Evolutionary conservation across 805 yeast genomes (phyloP).

Genomic region (Teunomyces barrocoloradensis): DNA sequence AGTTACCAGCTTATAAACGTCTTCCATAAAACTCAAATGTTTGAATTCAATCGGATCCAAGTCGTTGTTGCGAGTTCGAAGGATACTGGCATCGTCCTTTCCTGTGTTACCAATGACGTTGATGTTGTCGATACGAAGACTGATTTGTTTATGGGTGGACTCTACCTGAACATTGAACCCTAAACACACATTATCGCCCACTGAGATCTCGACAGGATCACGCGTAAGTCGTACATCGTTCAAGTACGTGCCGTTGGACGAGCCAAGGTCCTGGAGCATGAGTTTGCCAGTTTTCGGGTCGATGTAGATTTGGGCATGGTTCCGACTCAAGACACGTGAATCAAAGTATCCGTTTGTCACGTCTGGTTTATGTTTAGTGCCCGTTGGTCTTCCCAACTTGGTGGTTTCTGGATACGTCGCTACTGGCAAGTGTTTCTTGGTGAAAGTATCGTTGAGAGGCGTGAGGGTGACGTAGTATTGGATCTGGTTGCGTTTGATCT

Average conservation of each 20-base stretch:
- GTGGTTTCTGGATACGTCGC: constrained; percentile 81
- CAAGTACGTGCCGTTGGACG: constrained; percentile 92
- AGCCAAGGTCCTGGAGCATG: constrained; percentile 79
- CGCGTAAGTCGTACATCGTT: constrained; percentile 68
- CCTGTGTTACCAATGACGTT: constrained; percentile 45
- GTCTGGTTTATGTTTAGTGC: constrained; percentile 54
- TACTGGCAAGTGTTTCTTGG: constrained; percentile 70
- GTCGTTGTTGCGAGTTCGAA: constrained; percentile 6
- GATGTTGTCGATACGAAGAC: constrained; percentile 77
- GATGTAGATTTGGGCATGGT: constrained; percentile 87
- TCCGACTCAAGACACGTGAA: constrained; percentile 86
- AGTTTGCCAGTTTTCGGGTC: constrained; percentile 63
- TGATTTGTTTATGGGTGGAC: constrained; percentile 78
- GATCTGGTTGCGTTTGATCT: constrained; percentile 22
- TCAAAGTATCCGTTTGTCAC: constrained; percentile 91
- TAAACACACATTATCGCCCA: constrained; percentile 86
- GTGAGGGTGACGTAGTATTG: constrained; percentile 65
- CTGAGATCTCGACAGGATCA: constrained; percentile 60
- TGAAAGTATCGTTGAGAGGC: constrained; percentile 81
- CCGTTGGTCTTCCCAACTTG: constrained; percentile 87
- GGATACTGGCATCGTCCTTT: constrained; percentile 2
- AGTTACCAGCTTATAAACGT: constrained; percentile 15
- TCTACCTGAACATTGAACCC: constrained; percentile 83
- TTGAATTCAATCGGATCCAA: constrained; percentile 29
- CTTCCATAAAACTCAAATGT: constrained; percentile 37